Evolutionary conservation across 2,329 filamentous ascomycete species (phyloP).

Genomic region (Lasiodiplodia sp.): DNA sequence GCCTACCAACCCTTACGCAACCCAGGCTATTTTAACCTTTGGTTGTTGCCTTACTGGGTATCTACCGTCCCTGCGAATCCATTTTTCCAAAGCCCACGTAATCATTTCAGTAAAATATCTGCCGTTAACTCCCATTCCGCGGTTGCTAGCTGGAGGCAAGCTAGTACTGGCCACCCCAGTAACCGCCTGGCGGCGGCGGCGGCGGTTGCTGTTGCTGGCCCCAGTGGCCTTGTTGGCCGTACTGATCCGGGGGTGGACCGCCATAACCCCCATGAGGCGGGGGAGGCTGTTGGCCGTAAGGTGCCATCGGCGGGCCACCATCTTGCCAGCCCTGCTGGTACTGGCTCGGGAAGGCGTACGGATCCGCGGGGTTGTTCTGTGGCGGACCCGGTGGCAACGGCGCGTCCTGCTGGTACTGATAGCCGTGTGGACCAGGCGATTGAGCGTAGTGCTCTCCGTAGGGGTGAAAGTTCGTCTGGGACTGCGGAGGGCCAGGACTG

Average conservation of each 20-base stretch:
- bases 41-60: not conserved
- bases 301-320: not conserved
- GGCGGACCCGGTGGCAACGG: slow-evolving; percentile 29
- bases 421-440: slow-evolving; percentile 7
- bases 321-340: slow-evolving; percentile 28
- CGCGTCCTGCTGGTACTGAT: slow-evolving; percentile 27
- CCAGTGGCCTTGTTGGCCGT: slow-evolving; percentile 22
- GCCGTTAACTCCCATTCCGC: not conserved
- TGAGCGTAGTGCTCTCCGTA: slow-evolving; percentile 15
- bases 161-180: slow-evolving; percentile 30
- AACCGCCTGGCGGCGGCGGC: slow-evolving; percentile 26
- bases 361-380: slow-evolving; percentile 19
- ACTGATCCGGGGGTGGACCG: slow-evolving; percentile 8
- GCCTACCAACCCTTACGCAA: not conserved
- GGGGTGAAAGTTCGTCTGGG: slow-evolving; percentile 9
- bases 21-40: not conserved
- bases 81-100: not conserved
- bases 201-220: slow-evolving; percentile 20
- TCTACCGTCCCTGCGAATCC: not conserved
- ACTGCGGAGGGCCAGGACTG: not conserved
- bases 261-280: slow-evolving; percentile 23
- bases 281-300: slow-evolving; percentile 8
- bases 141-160: not conserved
- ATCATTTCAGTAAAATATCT: not conserved
- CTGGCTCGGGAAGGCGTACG: slow-evolving; percentile 26